Evolutionary conservation across 2,329 filamentous ascomycete genomes (phyloP).

Genomic region (Aspergillus amoenus): DNA sequence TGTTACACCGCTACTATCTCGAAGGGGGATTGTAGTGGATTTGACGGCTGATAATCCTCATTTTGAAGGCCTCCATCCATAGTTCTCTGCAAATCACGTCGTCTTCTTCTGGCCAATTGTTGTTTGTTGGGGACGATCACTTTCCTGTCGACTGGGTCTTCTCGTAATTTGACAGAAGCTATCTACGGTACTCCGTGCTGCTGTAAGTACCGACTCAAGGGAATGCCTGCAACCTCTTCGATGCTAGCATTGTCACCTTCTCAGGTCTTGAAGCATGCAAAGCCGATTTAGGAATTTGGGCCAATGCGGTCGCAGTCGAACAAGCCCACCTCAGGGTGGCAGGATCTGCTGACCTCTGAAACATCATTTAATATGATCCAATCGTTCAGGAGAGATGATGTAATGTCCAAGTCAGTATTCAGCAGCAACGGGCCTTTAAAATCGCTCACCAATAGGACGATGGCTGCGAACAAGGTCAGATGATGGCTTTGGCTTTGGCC

Average conservation of each 20-base stretch:
- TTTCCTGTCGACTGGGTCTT: not conserved
- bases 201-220: not conserved
- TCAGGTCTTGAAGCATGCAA: not conserved
- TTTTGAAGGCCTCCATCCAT: constrained; percentile 6
- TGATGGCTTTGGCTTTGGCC: not conserved
- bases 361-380: not conserved
- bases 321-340: not conserved
- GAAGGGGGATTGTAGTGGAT: not conserved
- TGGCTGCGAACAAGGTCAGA: not conserved
- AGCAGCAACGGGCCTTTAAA: not conserved
- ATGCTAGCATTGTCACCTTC: not conserved
- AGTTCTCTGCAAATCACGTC: constrained; percentile 2
- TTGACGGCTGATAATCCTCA: constrained; percentile 5
- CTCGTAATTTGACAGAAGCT: not conserved
- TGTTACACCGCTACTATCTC: not conserved
- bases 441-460: not conserved
- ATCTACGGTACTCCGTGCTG: not conserved
- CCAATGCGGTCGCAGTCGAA: not conserved
- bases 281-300: not conserved
- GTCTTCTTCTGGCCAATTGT: not conserved
- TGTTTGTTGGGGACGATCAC: not conserved
- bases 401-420: not conserved
- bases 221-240: not conserved
- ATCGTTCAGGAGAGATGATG: constrained; percentile 2
- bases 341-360: constrained; percentile 8